Evolutionary conservation across 2,329 filamentous ascomycete genomes (phyloP).

Genomic region (Aspergillus melleus): DNA sequence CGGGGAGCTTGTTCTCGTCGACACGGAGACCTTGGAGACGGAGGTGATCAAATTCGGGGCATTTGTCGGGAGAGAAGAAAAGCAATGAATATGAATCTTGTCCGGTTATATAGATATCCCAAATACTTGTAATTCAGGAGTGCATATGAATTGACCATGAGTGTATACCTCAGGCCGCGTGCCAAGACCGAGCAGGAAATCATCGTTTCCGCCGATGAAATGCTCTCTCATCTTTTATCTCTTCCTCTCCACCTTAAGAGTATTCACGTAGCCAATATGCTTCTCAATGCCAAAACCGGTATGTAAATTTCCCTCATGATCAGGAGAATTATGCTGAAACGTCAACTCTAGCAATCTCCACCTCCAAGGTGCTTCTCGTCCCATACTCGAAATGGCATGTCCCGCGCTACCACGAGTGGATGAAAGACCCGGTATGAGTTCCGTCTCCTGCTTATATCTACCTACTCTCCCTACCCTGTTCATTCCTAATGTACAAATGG

Average conservation of each 20-base stretch:
- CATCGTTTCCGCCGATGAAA: background rate
- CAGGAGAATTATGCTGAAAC: background rate
- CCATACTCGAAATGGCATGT: constrained; percentile 85
- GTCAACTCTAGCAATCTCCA: constrained; percentile 62
- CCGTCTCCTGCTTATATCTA: background rate
- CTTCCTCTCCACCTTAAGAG: background rate
- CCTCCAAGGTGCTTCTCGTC: constrained; percentile 69
- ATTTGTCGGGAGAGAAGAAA: constrained; percentile 37
- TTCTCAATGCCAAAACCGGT: constrained; percentile 39
- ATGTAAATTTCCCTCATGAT: background rate
- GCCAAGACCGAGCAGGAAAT: constrained; percentile 20
- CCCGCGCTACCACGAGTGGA: constrained; percentile 81
- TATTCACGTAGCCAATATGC: constrained; percentile 22
- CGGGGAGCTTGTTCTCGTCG: constrained; percentile 77
- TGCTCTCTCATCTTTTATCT: background rate
- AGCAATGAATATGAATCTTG: constrained; percentile 23
- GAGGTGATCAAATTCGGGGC: constrained; percentile 64
- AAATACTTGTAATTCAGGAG: constrained; percentile 9
- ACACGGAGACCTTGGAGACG: constrained; percentile 80
- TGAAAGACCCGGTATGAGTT: constrained; percentile 69
- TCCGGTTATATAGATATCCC: constrained; percentile 6
- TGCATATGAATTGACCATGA: background rate
- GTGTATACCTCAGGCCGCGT: background rate
- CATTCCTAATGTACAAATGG: background rate
- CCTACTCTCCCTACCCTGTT: background rate